Percentiles rank a stretch among this genome's conserved stretches.
These are phyloP conservation scores for Colletotrichum sp. DNA, from an alignment of 2,329 filamentous ascomycete genomes.

Conservation along the genomic window DNA sequence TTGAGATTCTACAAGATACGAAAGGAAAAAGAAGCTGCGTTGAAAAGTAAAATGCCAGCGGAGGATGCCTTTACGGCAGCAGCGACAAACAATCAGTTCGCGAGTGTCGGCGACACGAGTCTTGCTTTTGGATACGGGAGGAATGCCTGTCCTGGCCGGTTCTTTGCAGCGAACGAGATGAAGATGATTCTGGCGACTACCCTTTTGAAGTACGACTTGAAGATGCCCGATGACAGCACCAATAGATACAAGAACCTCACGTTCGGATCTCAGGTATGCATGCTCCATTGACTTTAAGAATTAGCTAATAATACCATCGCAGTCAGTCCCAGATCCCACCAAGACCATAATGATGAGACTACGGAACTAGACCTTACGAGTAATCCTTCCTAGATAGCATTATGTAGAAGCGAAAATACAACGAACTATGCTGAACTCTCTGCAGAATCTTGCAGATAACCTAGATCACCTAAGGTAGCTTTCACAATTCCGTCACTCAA, in stretches of 20 bases:
- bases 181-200: conserved; percentile 46
- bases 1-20: conserved; percentile 1
- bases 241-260: not conserved
- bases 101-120: conserved; percentile 37
- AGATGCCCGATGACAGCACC: conserved; percentile 29
- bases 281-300: not conserved
- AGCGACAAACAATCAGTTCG: conserved; percentile 41
- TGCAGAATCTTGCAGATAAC: not conserved
- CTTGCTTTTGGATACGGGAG: conserved; percentile 42
- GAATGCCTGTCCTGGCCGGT: conserved; percentile 46
- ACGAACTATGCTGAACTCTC: not conserved
- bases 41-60: not conserved
- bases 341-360: not conserved
- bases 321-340: not conserved
- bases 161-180: conserved; percentile 50
- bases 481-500: not conserved
- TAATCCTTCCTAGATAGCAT: not conserved
- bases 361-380: not conserved
- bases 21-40: not conserved
- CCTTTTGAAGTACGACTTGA: conserved; percentile 45
- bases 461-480: not conserved
- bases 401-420: not conserved
- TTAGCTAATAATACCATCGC: not conserved
- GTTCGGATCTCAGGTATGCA: not conserved
- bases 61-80: conserved; percentile 1